Conservation (phyloP, 2,329 filamentous ascomycete species). For the Onygenales sp. region DNA sequence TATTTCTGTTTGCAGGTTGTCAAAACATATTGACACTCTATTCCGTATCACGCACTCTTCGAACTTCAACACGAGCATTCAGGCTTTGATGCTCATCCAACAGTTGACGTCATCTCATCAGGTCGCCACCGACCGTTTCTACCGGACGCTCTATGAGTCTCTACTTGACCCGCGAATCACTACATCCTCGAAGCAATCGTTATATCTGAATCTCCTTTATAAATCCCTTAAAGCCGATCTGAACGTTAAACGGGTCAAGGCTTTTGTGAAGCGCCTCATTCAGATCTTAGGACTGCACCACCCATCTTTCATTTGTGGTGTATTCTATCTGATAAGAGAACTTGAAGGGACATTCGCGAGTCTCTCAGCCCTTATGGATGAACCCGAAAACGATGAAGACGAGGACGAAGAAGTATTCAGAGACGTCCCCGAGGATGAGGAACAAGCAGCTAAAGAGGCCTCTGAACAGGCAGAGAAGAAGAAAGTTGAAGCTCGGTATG, state of each 20-base stretch:
- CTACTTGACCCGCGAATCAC: slow-evolving; percentile 80
- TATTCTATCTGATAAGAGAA: slow-evolving; percentile 82
- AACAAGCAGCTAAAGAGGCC: slow-evolving; percentile 17
- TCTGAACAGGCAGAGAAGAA: slow-evolving; percentile 20
- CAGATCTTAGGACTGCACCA: slow-evolving; percentile 84
- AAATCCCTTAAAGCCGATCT: slow-evolving; percentile 80
- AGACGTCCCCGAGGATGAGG: slow-evolving; percentile 52
- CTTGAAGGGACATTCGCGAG: slow-evolving; percentile 71
- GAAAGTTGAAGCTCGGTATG: slow-evolving; percentile 48
- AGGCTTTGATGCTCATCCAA: slow-evolving; percentile 89
- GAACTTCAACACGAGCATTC: slow-evolving; percentile 97
- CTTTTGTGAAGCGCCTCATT: slow-evolving; percentile 86
- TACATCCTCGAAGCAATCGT: slow-evolving; percentile 84
- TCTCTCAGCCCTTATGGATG: slow-evolving; percentile 65
- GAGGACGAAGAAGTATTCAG: slow-evolving; percentile 58
- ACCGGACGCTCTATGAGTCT: slow-evolving; percentile 90
- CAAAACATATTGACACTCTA: slow-evolving; percentile 83
- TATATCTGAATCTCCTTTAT: slow-evolving; percentile 89
- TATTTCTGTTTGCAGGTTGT: slow-evolving; percentile 45
- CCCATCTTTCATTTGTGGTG: slow-evolving; percentile 81
- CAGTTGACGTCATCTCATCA: slow-evolving; percentile 77
- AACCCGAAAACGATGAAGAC: slow-evolving; percentile 68
- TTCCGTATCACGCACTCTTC: slow-evolving; percentile 95
- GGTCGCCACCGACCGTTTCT: slow-evolving; percentile 80
- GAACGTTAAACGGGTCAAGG: slow-evolving; percentile 86